Evolutionary conservation across 1,284 basidiomycete genomes (phyloP), one percentile per base, ranked within the genome.

Genomic region (Trametes versicolor): DNA sequence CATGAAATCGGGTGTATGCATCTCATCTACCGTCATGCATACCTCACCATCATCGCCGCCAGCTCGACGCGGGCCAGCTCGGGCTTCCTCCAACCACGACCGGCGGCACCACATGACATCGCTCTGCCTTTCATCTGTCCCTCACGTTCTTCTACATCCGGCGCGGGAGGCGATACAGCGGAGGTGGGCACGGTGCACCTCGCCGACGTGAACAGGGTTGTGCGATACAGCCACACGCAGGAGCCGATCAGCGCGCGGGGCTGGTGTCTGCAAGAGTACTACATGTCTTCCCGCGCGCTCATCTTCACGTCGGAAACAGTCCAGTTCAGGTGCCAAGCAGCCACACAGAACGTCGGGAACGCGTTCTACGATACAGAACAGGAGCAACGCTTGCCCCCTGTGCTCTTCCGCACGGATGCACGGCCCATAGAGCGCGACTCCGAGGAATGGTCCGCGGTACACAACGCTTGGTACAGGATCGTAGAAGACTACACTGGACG

Each of bases 401-500:
- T 69, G 7, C 60, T 69, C 15, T 57, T 66, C 53, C 53, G 32
- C 25, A 62, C 39, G 48, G 62, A 37, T 13, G 32, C 50, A 12
- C 5, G 13, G 4, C 6, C 19, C 19, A 2, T 9, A 9, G 25
- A 10, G 7, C 23, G 49, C 23, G 8, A 17, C 15, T 12, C 48
- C 17, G 45, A 62, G 21, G 48, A 49, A 29, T 49, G 41, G 52
- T 50, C 58, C 39, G 21, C 29, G 8, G 47, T 69, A 25, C 25
- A 29, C 25, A 15, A 9, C 21, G 45, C 67, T 7, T 69, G 67
- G 67, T 27, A 32, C 21, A 56, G 60, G n/a, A 49, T 59, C 4
- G 51, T 69, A 32, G 62, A 51, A 4, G 63, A 69, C 53, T 69
- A 69, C 57, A 66, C 64, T 5, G 57, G 49, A 7, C 67, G 67